These are phyloP conservation scores for Boletus speciosus DNA, from an alignment of 768 basidiomycete species.

Conservation along the genomic window DNA sequence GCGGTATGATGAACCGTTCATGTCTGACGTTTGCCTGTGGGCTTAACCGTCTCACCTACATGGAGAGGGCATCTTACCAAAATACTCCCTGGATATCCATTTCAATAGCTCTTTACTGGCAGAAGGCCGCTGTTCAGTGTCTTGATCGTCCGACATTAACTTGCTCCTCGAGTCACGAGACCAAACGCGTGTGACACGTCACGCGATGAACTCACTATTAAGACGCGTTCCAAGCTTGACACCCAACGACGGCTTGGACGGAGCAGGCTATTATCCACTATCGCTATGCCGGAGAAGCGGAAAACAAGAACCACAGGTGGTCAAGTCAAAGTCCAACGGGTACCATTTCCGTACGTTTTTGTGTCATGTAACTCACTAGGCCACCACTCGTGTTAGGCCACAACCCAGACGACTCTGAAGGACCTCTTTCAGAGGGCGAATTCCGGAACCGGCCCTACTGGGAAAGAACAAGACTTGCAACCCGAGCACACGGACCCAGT, in stretches of 20 bases:
- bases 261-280: neutral
- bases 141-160: constrained; percentile 10
- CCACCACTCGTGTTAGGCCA: constrained; percentile 5
- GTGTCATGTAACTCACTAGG: constrained; percentile 6
- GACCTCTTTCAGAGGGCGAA: constrained; percentile 23
- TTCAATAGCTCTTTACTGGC: constrained; percentile 17
- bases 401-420: constrained; percentile 28
- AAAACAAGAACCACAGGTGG: constrained; percentile 16
- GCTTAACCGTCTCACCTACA: neutral
- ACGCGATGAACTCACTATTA: constrained; percentile 24
- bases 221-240: neutral
- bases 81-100: constrained; percentile 40
- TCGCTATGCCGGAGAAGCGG: constrained; percentile 25
- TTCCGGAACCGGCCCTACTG: neutral
- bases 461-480: neutral
- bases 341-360: constrained; percentile 2
- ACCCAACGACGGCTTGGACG: neutral
- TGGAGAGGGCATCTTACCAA: constrained; percentile 18
- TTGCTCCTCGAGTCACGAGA: neutral
- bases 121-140: constrained; percentile 11
- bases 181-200: constrained; percentile 16
- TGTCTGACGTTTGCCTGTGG: constrained; percentile 36
- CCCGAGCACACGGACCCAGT: neutral
- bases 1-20: constrained; percentile 55
- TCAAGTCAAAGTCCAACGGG: constrained; percentile 15